A percentile compares a stretch with the other conserved stretches of the same genome.
These are phyloP conservation scores for Rhytidiadelphus loreus DNA, from an alignment of 225 moss, liverwort and hornwort species.

Conservation along the genomic window DNA sequence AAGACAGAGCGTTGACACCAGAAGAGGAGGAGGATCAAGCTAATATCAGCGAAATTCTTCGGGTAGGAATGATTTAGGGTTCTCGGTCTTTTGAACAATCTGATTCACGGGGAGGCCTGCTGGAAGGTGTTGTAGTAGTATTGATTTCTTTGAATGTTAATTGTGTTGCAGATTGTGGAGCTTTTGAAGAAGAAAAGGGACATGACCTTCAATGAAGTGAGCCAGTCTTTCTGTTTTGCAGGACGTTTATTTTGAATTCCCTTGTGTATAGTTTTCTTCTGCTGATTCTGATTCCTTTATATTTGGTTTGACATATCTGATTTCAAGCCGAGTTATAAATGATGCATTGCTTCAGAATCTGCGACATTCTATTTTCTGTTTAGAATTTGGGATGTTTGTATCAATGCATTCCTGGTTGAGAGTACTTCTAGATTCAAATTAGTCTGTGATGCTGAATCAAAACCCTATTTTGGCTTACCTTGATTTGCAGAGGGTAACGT, in stretches of 20 bases:
- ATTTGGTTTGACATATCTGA: background rate
- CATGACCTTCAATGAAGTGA: conserved; percentile 86
- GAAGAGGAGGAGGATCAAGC: conserved; percentile 64
- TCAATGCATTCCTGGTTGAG: background rate
- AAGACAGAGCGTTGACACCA: conserved; percentile 41
- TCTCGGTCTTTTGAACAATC: background rate
- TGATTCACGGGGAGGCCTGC: background rate
- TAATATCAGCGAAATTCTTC: conserved; percentile 46
- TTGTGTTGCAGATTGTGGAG: conserved; percentile 62
- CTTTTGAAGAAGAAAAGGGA: conserved; percentile 84
- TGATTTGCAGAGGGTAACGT: background rate
- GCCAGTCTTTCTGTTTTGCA: background rate
- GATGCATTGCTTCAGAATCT: background rate
- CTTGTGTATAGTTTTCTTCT: background rate
- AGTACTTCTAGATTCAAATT: background rate
- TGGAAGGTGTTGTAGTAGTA: background rate
- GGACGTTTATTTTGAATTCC: background rate
- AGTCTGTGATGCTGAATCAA: background rate
- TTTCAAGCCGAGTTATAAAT: background rate
- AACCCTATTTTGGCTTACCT: background rate
- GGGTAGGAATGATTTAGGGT: conserved; percentile 20
- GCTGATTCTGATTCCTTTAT: background rate
- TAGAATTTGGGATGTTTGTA: background rate
- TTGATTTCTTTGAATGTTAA: background rate
- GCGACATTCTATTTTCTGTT: background rate